Conservation (phyloP, 352 stramenopile genomes). For the Phytophthora hibernalis region DNA sequence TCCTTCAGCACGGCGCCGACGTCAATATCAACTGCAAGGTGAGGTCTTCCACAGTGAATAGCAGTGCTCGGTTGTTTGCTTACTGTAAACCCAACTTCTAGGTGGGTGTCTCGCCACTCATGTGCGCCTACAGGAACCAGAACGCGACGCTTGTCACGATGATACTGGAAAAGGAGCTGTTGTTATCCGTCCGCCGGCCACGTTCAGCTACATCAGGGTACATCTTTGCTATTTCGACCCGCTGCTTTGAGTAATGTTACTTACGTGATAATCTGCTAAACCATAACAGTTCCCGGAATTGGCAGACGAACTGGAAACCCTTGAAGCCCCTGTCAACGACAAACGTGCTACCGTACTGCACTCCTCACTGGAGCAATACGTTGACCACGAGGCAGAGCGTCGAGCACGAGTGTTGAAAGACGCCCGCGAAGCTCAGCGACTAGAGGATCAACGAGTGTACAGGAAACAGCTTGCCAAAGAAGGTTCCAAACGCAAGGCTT, state of each 20-base stretch:
- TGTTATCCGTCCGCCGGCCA: slow-evolving; percentile 37
- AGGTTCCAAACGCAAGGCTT: slow-evolving; percentile 52
- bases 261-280: slow-evolving; percentile 1
- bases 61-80: background rate
- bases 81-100: background rate
- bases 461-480: slow-evolving; percentile 49
- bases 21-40: slow-evolving; percentile 64
- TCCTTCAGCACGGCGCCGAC: slow-evolving; percentile 61
- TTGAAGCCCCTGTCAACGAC: slow-evolving; percentile 10
- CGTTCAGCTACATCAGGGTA: slow-evolving; percentile 54
- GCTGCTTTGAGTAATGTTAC: background rate
- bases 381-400: slow-evolving; percentile 37
- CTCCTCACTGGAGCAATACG: slow-evolving; percentile 24
- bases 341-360: slow-evolving; percentile 9
- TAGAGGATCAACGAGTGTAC: slow-evolving; percentile 65
- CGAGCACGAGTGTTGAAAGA: slow-evolving; percentile 41
- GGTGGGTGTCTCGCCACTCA: slow-evolving; percentile 52
- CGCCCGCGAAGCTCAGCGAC: slow-evolving; percentile 44
- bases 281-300: slow-evolving; percentile 24
- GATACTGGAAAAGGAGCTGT: slow-evolving; percentile 55
- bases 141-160: slow-evolving; percentile 51
- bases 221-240: background rate
- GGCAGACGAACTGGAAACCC: slow-evolving; percentile 17
- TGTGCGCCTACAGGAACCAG: slow-evolving; percentile 65
- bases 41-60: background rate